Evolutionary conservation across 139 green algal genomes (phyloP).

Genomic region (Chlorella sp.): DNA sequence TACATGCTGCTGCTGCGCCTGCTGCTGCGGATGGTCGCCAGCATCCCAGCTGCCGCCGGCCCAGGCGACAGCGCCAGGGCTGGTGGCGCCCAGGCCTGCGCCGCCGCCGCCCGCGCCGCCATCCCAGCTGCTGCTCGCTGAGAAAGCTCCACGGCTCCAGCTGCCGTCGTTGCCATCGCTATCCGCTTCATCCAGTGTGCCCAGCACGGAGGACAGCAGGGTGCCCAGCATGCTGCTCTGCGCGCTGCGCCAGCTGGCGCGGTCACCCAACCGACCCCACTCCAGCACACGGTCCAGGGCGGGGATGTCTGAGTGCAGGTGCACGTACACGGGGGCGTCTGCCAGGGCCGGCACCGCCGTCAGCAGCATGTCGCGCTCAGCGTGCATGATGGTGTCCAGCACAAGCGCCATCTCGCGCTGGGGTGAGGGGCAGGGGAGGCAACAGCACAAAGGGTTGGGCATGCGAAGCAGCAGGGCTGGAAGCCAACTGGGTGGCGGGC

Average conservation of each 20-base stretch:
- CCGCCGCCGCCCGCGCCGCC: neutral
- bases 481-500: no score
- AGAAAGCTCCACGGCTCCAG: neutral
- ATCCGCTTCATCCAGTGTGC: conserved; percentile 17
- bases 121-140: neutral
- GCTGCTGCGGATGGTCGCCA: neutral
- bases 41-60: neutral
- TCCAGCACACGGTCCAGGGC: conserved; percentile 71
- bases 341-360: conserved; percentile 48
- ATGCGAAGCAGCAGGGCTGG: no score
- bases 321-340: conserved; percentile 74
- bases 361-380: conserved; percentile 69
- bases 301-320: conserved; percentile 73
- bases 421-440: neutral
- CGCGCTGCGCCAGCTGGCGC: conserved; percentile 59
- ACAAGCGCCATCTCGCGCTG: conserved; percentile 91
- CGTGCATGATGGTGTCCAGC: conserved; percentile 82
- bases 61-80: neutral
- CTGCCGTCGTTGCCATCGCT: neutral
- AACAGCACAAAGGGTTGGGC: no score
- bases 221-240: neutral
- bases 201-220: conserved; percentile 13
- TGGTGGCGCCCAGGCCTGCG: neutral
- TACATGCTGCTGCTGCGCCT: neutral
- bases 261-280: conserved; percentile 74